Evolutionary conservation across 108 stramenopile genomes (phyloP), one percentile per base, ranked within the genome.

Genomic region (Skeletonema menzelii): DNA sequence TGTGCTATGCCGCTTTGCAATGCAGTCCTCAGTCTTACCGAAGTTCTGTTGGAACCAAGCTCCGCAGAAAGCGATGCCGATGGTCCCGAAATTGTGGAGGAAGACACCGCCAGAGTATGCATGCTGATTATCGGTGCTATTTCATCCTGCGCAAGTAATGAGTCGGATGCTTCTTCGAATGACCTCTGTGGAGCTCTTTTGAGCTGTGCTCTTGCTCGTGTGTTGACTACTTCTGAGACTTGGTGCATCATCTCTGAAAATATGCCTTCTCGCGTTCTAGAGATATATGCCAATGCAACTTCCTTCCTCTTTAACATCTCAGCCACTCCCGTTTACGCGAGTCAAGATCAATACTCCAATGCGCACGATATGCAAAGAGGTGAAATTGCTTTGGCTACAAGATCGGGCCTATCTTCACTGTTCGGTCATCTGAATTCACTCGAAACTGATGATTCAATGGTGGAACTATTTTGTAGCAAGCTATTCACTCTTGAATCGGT

Each of bases 211-310:
- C 65, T 80, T 58, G 38, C 80, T 47, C 72, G 64, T 34, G 65
- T 80, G 32, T 59, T 70, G 63, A 58, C 49, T 10, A 68, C n/a
- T 20, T 75, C 65, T 15, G 38, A 59, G 19, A 55, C 59, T 2
- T 71, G 60, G 35, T 67, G 46, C 30, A 53, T 79, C 38, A 31
- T 78, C 17, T 53, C 70, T 20, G 55, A 56, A 17, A 40, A 68
- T 72, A 59, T 61, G 60, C 27, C 74, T 46, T 24, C 35, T 70
- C 73, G 27, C 68, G 80, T 37, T 61, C 71, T 30, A 56, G 68
- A 67, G 37, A 38, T 85, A 2, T 64, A 84, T 24, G 87, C 57
- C 17, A 82, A 77, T 67, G 85, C 85, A 26, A 70, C 81, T 40
- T 66, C 73, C 0, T 22, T 64, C 14, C 67, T 86, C 10, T 75